Conservation (phyloP, 352 stramenopile species). For the Peronospora tabacina region DNA sequence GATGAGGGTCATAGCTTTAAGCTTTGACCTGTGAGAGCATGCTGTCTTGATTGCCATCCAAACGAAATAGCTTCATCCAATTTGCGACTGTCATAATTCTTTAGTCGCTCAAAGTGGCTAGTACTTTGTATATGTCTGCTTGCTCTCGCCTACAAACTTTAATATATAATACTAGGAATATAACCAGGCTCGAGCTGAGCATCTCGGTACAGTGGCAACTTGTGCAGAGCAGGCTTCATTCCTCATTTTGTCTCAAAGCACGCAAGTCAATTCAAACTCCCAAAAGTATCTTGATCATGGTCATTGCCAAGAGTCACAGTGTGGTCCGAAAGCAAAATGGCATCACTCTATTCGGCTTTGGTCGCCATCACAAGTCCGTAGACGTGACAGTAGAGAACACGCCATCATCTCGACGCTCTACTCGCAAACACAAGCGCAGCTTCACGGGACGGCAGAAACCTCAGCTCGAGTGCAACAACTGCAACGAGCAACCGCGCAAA, state of each 20-base stretch:
- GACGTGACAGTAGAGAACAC: conserved; percentile 18
- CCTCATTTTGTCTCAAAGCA: conserved; percentile 19
- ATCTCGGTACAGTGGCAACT: too few relatives aligned
- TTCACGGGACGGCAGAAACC: conserved; percentile 11
- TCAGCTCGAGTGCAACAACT: conserved; percentile 9
- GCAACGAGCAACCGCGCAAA: background rate
- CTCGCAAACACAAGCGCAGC: conserved; percentile 26
- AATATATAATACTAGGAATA: too few relatives aligned
- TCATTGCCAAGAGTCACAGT: conserved; percentile 18
- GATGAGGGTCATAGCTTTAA: too few relatives aligned
- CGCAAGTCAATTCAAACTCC: conserved; percentile 10
- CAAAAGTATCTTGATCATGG: conserved; percentile 10
- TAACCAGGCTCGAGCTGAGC: too few relatives aligned
- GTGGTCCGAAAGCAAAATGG: conserved; percentile 23
- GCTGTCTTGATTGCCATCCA: too few relatives aligned
- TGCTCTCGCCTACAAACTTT: too few relatives aligned
- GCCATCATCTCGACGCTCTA: conserved; percentile 16
- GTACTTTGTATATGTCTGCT: too few relatives aligned
- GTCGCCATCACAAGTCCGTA: conserved; percentile 17
- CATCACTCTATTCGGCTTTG: conserved; percentile 14
- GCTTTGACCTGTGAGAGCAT: too few relatives aligned
- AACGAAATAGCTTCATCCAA: too few relatives aligned
- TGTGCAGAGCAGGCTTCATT: conserved; percentile 4
- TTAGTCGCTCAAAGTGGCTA: too few relatives aligned
- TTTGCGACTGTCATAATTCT: too few relatives aligned